These are phyloP conservation scores for Vitis riparia DNA, from an alignment of 164 flowering plant species.

Conservation along the genomic window DNA sequence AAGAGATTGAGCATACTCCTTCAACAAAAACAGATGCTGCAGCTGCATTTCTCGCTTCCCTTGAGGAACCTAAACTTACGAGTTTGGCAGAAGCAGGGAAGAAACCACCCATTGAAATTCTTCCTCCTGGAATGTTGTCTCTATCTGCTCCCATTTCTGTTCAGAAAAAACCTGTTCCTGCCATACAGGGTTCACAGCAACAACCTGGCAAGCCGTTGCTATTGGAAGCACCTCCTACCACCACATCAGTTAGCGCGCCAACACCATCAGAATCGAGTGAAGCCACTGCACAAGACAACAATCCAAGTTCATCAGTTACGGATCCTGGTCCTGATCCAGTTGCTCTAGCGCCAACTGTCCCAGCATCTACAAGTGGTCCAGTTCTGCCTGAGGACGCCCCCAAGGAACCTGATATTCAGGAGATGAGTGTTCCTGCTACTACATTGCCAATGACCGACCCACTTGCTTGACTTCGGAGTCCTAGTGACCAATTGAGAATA, in stretches of 20 bases:
- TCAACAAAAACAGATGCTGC: slow-evolving; percentile 78
- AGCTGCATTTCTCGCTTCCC: slow-evolving; percentile 83
- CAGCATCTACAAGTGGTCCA: slow-evolving; percentile 10
- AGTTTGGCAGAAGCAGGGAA: slow-evolving; percentile 84
- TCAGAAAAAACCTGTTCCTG: slow-evolving; percentile 50
- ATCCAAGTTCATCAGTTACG: slow-evolving; percentile 11
- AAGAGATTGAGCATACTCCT: slow-evolving; percentile 74
- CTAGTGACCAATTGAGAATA: too few species aligned
- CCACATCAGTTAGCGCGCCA: slow-evolving; percentile 18
- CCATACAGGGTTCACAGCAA: slow-evolving; percentile 38
- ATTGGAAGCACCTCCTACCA: slow-evolving; percentile 62
- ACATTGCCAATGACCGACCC: too few species aligned
- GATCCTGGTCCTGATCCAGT: slow-evolving; percentile 10
- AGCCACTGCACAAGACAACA: slow-evolving; percentile 1
- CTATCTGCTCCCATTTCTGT: slow-evolving; percentile 53
- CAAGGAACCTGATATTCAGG: too few species aligned
- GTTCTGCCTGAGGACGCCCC: background rate
- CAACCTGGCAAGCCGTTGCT: slow-evolving; percentile 61
- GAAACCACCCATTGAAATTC: slow-evolving; percentile 89
- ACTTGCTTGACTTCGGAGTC: too few species aligned
- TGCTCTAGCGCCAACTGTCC: slow-evolving; percentile 8
- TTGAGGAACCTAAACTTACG: slow-evolving; percentile 88
- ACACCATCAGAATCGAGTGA: slow-evolving; percentile 17
- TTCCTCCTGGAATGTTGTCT: slow-evolving; percentile 95
- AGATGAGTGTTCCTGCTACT: too few species aligned